Percentiles rank a stretch among this genome's conserved stretches.
Conservation (phyloP, 73 alveolate genomes). For the Uronychia binucleata region DNA sequence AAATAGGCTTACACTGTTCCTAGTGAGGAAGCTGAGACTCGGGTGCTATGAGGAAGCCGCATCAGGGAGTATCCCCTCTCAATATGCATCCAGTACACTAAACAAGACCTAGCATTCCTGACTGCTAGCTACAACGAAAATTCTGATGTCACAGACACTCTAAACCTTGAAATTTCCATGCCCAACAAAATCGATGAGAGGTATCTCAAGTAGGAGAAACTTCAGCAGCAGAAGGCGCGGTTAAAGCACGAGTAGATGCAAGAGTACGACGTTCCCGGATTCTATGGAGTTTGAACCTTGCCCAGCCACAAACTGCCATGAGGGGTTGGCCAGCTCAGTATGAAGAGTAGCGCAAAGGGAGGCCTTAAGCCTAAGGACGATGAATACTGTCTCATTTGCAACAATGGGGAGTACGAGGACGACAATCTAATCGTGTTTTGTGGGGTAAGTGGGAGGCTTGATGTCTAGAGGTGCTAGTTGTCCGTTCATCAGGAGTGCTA, state of each 20-base stretch:
- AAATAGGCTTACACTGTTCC: not conserved
- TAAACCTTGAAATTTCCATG: not conserved
- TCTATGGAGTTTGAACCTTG: too few relatives aligned
- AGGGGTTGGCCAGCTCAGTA: too few relatives aligned
- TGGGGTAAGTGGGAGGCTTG: slow-evolving; percentile 4
- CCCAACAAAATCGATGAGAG: not conserved
- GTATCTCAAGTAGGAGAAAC: not conserved
- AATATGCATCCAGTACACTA: not conserved
- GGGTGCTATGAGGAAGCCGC: not conserved
- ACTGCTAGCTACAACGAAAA: not conserved
- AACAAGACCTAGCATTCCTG: not conserved
- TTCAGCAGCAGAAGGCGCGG: not conserved
- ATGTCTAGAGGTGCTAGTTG: slow-evolving; percentile 35
- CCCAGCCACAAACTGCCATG: too few relatives aligned
- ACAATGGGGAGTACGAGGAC: slow-evolving; percentile 57
- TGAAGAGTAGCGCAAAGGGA: not conserved
- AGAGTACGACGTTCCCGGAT: too few relatives aligned
- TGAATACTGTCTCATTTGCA: slow-evolving; percentile 50
- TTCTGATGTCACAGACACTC: not conserved
- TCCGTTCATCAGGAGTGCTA: slow-evolving; percentile 60
- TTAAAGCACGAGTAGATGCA: too few relatives aligned
- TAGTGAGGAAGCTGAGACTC: not conserved
- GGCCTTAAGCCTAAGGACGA: slow-evolving; percentile 30
- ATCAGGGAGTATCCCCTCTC: not conserved
- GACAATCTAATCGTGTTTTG: slow-evolving; percentile 59